These are phyloP conservation scores for Clonostachys solani DNA, from an alignment of 2,329 filamentous ascomycete genomes.

Conservation along the genomic window DNA sequence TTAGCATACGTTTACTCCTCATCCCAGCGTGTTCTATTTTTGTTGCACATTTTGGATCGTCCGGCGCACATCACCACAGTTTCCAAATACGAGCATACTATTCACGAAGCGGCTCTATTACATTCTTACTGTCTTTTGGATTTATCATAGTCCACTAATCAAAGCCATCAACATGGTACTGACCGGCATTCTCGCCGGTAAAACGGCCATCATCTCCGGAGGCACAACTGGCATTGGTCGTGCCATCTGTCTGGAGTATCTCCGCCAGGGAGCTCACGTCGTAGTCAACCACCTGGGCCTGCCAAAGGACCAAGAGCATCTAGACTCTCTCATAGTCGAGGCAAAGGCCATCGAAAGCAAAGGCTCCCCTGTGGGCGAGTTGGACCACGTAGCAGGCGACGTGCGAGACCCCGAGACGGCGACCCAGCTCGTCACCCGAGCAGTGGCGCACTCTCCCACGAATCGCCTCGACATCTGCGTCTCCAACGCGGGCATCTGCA, in stretches of 20 bases:
- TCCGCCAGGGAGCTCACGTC: conserved; percentile 73
- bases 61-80: neutral
- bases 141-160: neutral
- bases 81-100: neutral
- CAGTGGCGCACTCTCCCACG: conserved; percentile 46
- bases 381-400: conserved; percentile 72
- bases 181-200: conserved; percentile 59
- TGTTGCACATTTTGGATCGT: no score
- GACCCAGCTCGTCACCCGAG: conserved; percentile 58
- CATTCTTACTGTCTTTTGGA: neutral
- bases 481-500: conserved; percentile 83
- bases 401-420: conserved; percentile 73
- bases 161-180: conserved; percentile 28
- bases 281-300: conserved; percentile 76
- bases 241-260: conserved; percentile 76
- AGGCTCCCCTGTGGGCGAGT: conserved; percentile 41
- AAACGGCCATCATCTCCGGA: conserved; percentile 82
- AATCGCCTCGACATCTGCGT: conserved; percentile 72
- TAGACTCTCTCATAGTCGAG: conserved; percentile 47
- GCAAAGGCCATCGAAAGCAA: conserved; percentile 38
- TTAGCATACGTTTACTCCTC: neutral
- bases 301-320: conserved; percentile 42
- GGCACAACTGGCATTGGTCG: conserved; percentile 83
- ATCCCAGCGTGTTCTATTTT: neutral
- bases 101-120: neutral